Evolutionary conservation across 2,329 filamentous ascomycete genomes (phyloP).

Genomic region (Gliomastix tumulicola): DNA sequence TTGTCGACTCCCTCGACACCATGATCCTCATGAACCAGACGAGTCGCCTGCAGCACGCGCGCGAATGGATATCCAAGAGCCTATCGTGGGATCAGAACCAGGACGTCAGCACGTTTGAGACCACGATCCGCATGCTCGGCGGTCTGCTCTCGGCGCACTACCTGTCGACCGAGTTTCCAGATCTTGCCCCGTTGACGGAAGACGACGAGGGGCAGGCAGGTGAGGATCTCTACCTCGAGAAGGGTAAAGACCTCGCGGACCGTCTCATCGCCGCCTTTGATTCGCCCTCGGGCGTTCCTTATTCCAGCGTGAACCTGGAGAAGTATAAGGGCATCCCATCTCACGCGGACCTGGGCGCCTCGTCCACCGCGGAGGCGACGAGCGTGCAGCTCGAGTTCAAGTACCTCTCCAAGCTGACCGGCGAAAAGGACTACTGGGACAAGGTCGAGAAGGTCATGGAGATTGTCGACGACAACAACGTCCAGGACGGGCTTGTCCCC

Average conservation of each 20-base stretch:
- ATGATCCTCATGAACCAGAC: slow-evolving; percentile 98
- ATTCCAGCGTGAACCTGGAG: slow-evolving; percentile 82
- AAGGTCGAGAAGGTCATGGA: slow-evolving; percentile 87
- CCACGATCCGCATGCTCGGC: slow-evolving; percentile 94
- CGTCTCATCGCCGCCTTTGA: slow-evolving; percentile 83
- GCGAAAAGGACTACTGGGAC: slow-evolving; percentile 89
- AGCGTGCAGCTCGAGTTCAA: slow-evolving; percentile 95
- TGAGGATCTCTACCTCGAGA: slow-evolving; percentile 92
- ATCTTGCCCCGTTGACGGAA: slow-evolving; percentile 67
- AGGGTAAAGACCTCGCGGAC: slow-evolving; percentile 87
- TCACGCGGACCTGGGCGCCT: slow-evolving; percentile 78
- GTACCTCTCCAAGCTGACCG: slow-evolving; percentile 89
- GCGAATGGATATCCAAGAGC: slow-evolving; percentile 79
- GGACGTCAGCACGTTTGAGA: slow-evolving; percentile 96
- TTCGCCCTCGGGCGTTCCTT: slow-evolving; percentile 78
- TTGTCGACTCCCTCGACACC: slow-evolving; percentile 91
- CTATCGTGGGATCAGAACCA: slow-evolving; percentile 87
- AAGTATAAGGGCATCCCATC: slow-evolving; percentile 70
- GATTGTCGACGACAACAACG: slow-evolving; percentile 75
- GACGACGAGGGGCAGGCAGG: slow-evolving; percentile 67
- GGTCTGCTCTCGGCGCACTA: slow-evolving; percentile 92
- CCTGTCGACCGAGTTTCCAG: slow-evolving; percentile 74
- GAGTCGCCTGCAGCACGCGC: slow-evolving; percentile 71
- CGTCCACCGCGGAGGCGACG: slow-evolving; percentile 89
- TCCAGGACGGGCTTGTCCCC: slow-evolving; percentile 76